Evolutionary conservation across 208 protist genomes (phyloP), one percentile per base, ranked within the genome.

Genomic region (Trypanosoma avium): DNA sequence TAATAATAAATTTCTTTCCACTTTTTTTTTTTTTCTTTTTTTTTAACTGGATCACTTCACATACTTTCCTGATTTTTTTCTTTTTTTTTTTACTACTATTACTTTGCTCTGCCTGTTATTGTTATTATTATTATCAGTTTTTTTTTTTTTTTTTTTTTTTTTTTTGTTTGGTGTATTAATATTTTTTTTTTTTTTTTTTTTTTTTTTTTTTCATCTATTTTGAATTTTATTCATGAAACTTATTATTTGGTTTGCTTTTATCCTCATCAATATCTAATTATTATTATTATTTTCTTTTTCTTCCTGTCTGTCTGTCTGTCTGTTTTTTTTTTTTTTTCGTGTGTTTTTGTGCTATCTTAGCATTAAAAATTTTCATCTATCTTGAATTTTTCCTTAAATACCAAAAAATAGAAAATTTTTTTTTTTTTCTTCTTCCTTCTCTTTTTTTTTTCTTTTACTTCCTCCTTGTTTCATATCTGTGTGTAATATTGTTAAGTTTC

Each of bases 141-240:
- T 64, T n/a, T 12, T 47, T 50, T 17, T 29, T 15, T 21, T 56
- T 63, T 46, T 54, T 64, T 22, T 54, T 52, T 61, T 56, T 47
- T 24, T 30, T 64, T 45, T 38, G 48, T 48, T 40, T 50, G 50
- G 48, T 33, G 29, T 52, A 12, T 4, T 21, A 15, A 6, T 42
- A 5, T 46, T 33, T 38, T 38, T 30, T 27, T 59, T 13, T 59
- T 26, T n/a, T 48, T 38, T 27, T 60, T 50, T 54, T 53, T n/a
- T n/a, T n/a, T n/a, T n/a, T n/a, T n/a, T n/a, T n/a, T n/a, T n/a
- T n/a, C n/a, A n/a, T n/a, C n/a, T n/a, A n/a, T n/a, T n/a, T n/a
- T n/a, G n/a, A n/a, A n/a, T n/a, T n/a, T n/a, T n/a, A n/a, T n/a
- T n/a, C n/a, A n/a, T n/a, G n/a, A n/a, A n/a, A n/a, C n/a, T n/a